A percentile compares a stretch with the other conserved stretches of the same genome.
Evolutionary conservation across 192 early-diverging fungal genomes (phyloP).

Genomic region (Glomus cerebriforme): DNA sequence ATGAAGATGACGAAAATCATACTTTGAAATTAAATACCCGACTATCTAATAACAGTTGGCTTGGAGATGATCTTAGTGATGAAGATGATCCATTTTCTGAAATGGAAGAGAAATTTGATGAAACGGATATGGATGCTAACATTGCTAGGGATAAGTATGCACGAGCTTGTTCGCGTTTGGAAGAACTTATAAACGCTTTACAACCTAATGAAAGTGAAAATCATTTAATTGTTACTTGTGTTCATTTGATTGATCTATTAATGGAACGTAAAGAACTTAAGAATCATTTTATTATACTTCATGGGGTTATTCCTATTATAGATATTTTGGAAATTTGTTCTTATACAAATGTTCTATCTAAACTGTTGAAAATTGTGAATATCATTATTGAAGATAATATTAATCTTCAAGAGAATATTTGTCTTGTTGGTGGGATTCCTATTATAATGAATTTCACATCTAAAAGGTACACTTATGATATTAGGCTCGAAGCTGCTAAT

Average conservation of each 20-base stretch:
- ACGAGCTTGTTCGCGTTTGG: slow-evolving; percentile 35
- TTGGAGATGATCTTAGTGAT: slow-evolving; percentile 46
- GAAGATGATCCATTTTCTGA: slow-evolving; percentile 55
- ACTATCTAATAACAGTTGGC: slow-evolving; percentile 49
- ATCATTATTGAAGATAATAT: slow-evolving; percentile 43
- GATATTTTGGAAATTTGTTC: slow-evolving; percentile 48
- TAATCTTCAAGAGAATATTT: slow-evolving; percentile 52
- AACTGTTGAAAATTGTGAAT: slow-evolving; percentile 43
- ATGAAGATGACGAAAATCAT: slow-evolving; percentile 32
- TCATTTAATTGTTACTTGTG: slow-evolving; percentile 17
- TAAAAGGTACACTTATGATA: slow-evolving; percentile 37
- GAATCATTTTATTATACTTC: slow-evolving; percentile 46
- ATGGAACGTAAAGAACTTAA: slow-evolving; percentile 47
- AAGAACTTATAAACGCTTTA: slow-evolving; percentile 39
- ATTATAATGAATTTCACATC: slow-evolving; percentile 51
- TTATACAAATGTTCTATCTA: slow-evolving; percentile 34
- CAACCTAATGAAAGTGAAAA: slow-evolving; percentile 34
- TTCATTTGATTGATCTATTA: slow-evolving; percentile 34
- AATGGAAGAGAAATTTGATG: slow-evolving; percentile 53
- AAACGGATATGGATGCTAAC: slow-evolving; percentile 52
- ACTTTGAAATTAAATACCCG: slow-evolving; percentile 40
- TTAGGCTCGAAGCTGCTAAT: slow-evolving; percentile 49
- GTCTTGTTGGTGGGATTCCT: slow-evolving; percentile 57
- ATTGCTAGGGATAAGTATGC: slow-evolving; percentile 49
- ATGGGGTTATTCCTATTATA: slow-evolving; percentile 50